Base-by-base conservation (phyloP, 345 rosid genomes). In the Hevea brasiliensis region DNA sequence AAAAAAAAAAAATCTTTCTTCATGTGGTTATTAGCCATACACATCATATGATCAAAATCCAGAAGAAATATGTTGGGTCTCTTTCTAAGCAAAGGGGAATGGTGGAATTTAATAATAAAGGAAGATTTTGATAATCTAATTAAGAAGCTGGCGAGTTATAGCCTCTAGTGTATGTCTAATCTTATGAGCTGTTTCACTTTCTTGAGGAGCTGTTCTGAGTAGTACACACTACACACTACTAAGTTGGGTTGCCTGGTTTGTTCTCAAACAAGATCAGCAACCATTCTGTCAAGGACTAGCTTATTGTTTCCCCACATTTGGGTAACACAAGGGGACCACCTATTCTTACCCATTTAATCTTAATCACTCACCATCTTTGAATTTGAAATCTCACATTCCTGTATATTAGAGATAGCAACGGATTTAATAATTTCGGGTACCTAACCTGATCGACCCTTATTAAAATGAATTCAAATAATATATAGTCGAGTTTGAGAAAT, bases 241-340 rank as follows among this genome's bases (percentile, higher is more conserved):
- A 44, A 20, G 41, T 57, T 20, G 57, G 29, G 29, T 27, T 71
- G 67, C 74, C 45, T 40, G 44, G 65, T 23, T 59, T 44, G 66
- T 45, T 4, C 6, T 44, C 2, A 12, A 27, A 23, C 66, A 27
- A 45, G 57, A 35, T 24, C 57, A 29, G 57, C 72, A 69, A 15
- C 27, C 62, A 29, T 37, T 21, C 9, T 42, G 58, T 50, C 27
- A 37, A 21, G 12, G 15, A 18, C 73, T 53, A 44, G 18, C 65
- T 70, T 9, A 53, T 70, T 72, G 24, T 62, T 50, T 50, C 68
- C 37, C 24, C 69, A 50, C 35, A n/a, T 1, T 53, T 15, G 21
- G 50, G n/a, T 66, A 14, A 26, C 70, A 54, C 48, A 21, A 37
- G 40, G 73, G 74, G 27, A 44, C 74, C 40, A 13, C 18, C 41